phyloP scores from a whole-genome alignment of 2,329 filamentous ascomycete species.

The Cercospora sp. region DNA sequence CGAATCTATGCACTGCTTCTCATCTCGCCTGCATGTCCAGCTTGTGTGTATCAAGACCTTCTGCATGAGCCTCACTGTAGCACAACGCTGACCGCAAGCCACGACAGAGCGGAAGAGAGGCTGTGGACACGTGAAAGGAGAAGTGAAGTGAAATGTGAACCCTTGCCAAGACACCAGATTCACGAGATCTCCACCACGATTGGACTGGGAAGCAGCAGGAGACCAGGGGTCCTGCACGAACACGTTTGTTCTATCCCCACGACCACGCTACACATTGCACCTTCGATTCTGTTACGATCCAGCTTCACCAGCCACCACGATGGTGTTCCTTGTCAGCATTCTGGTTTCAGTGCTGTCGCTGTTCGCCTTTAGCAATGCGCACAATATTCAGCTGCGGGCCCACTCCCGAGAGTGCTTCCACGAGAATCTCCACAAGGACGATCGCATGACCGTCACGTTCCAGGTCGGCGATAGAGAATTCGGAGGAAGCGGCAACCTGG shows the following conservation, averaged over 20 bases:
- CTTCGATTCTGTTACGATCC: constrained; percentile 12
- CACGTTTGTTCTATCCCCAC: constrained; percentile 10
- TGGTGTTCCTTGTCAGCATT: constrained; percentile 41
- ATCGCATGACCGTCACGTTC: constrained; percentile 98
- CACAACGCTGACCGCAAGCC: neutral
- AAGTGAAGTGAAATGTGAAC: constrained; percentile 18
- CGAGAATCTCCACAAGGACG: constrained; percentile 86
- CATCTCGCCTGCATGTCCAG: neutral
- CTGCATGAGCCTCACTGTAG: neutral
- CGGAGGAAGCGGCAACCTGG: constrained; percentile 87
- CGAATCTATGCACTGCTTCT: neutral
- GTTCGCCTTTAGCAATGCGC: constrained; percentile 68
- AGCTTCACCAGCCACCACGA: constrained; percentile 21
- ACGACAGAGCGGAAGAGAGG: neutral
- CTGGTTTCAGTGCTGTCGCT: constrained; percentile 55
- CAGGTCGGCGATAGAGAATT: constrained; percentile 97
- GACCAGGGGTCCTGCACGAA: constrained; percentile 6
- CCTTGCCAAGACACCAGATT: constrained; percentile 12
- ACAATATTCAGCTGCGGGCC: constrained; percentile 93
- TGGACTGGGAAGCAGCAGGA: neutral
- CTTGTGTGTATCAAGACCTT: neutral
- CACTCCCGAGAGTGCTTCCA: constrained; percentile 98
- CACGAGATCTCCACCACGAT: constrained; percentile 4
- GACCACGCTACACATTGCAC: constrained; percentile 6
- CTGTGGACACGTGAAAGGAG: constrained; percentile 5